phyloP scores from a whole-genome alignment of 257 asterid species.

The Solanum habrochaites region DNA sequence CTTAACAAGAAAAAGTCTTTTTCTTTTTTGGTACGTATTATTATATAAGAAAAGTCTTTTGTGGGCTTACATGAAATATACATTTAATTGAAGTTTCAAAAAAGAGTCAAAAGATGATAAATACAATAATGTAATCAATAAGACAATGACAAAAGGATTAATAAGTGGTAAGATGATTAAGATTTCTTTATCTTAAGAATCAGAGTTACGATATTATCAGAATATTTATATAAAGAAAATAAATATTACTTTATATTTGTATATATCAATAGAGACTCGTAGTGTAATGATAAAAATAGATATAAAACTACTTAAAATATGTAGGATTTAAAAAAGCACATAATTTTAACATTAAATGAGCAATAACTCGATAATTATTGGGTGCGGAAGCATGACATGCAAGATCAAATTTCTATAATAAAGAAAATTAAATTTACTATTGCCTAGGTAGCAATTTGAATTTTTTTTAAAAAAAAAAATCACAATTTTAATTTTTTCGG shows the following conservation, averaged over 20 bases:
- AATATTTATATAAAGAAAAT: too few species aligned
- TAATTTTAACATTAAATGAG: too few species aligned
- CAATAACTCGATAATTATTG: too few species aligned
- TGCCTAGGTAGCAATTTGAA: too few species aligned
- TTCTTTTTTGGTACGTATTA: neutral
- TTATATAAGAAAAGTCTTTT: neutral
- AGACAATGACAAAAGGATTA: neutral
- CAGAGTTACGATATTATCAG: too few species aligned
- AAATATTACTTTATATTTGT: too few species aligned
- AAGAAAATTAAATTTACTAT: too few species aligned
- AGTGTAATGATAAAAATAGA: neutral
- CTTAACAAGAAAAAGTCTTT: neutral
- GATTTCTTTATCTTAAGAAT: accelerated
- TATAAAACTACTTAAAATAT: too few species aligned
- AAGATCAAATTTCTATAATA: neutral
- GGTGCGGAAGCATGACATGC: neutral
- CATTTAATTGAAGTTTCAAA: neutral
- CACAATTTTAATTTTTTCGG: too few species aligned
- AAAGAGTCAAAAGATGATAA: neutral
- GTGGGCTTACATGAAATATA: neutral
- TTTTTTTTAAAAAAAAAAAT: too few species aligned
- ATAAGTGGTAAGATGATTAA: neutral
- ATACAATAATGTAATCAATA: neutral
- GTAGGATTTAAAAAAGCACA: neutral
- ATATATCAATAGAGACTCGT: too few species aligned